A percentile compares a stretch with the other conserved stretches of the same genome.
These are phyloP conservation scores for Ceratobasidium papillatum DNA, from an alignment of 1,284 basidiomycete species.

Conservation along the genomic window DNA sequence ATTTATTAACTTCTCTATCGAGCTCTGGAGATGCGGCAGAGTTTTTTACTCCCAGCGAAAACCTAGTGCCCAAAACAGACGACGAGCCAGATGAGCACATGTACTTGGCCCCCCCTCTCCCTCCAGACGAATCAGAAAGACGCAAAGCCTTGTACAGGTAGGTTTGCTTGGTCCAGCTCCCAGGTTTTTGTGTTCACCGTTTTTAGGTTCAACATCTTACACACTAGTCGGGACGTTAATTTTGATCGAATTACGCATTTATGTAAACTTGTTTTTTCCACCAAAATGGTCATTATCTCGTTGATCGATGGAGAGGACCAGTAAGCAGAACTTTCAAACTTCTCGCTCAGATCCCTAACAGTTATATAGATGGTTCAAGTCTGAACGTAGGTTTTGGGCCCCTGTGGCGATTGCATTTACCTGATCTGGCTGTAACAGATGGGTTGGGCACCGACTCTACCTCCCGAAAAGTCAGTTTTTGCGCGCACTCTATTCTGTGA, in stretches of 20 bases:
- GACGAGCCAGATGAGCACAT: conserved; percentile 67
- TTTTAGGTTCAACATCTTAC: conserved; percentile 83
- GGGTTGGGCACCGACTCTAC: conserved; percentile 66
- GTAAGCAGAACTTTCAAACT: conserved; percentile 55
- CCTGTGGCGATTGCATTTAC: conserved; percentile 8
- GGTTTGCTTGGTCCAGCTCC: conserved; percentile 47
- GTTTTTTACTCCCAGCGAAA: conserved; percentile 30
- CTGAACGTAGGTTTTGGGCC: conserved; percentile 65
- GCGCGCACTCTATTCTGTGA: conserved; percentile 84
- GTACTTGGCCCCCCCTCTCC: conserved; percentile 81
- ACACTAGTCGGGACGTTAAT: conserved; percentile 84
- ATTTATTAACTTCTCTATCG: conserved; percentile 18
- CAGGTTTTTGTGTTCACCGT: neutral
- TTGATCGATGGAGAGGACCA: conserved; percentile 84
- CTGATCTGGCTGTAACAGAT: conserved; percentile 55
- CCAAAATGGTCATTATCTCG: conserved; percentile 84
- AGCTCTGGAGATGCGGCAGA: conserved; percentile 27
- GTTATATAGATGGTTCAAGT: conserved; percentile 77
- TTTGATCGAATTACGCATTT: conserved; percentile 92
- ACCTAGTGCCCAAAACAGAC: conserved; percentile 47
- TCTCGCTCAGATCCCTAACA: conserved; percentile 1
- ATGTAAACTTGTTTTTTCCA: conserved; percentile 91
- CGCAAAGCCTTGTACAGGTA: conserved; percentile 82
- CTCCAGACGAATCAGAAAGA: conserved; percentile 81
- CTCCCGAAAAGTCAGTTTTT: conserved; percentile 75